Evolutionary conservation across 495 filamentous ascomycete genomes (phyloP).

Genomic region (Trichocladium antarcticum): DNA sequence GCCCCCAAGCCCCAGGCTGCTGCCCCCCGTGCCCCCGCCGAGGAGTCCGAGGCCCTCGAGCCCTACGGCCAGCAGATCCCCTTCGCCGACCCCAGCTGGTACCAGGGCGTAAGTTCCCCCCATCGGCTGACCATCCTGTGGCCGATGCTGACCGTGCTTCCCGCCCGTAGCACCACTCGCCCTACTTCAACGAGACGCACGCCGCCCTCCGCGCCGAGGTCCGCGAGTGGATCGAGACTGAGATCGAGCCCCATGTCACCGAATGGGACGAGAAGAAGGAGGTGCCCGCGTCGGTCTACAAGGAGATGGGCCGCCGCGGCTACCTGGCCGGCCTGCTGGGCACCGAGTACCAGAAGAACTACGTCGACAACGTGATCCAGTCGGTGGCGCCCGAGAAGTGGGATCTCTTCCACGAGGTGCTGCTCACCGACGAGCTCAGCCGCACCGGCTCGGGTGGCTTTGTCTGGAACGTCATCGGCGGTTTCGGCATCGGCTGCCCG

Average conservation of each 20-base stretch:
- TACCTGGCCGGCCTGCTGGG: constrained; percentile 87
- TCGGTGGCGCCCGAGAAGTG: constrained; percentile 78
- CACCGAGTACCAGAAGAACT: constrained; percentile 63
- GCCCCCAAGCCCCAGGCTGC: constrained; percentile 41
- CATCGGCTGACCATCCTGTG: neutral
- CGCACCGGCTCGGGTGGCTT: constrained; percentile 82
- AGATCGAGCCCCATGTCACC: constrained; percentile 81
- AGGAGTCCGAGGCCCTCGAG: constrained; percentile 62
- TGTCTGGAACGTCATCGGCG: constrained; percentile 96
- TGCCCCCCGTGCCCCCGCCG: constrained; percentile 40
- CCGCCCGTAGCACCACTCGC: constrained; percentile 72
- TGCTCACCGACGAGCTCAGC: constrained; percentile 87
- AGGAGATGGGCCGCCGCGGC: constrained; percentile 85
- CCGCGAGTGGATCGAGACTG: constrained; percentile 79
- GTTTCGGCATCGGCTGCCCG: constrained; percentile 86
- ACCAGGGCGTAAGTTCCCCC: constrained; percentile 67
- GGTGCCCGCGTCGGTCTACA: constrained; percentile 80
- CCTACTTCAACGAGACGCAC: constrained; percentile 91
- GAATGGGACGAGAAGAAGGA: constrained; percentile 95
- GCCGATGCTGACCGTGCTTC: neutral
- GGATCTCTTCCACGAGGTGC: constrained; percentile 96
- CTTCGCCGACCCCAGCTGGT: constrained; percentile 89
- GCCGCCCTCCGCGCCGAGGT: constrained; percentile 80
- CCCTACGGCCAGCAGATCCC: constrained; percentile 79
- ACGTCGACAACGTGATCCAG: constrained; percentile 56